These are phyloP conservation scores for Monosporascus sp. DNA, from an alignment of 2,329 filamentous ascomycete species.

Conservation along the genomic window DNA sequence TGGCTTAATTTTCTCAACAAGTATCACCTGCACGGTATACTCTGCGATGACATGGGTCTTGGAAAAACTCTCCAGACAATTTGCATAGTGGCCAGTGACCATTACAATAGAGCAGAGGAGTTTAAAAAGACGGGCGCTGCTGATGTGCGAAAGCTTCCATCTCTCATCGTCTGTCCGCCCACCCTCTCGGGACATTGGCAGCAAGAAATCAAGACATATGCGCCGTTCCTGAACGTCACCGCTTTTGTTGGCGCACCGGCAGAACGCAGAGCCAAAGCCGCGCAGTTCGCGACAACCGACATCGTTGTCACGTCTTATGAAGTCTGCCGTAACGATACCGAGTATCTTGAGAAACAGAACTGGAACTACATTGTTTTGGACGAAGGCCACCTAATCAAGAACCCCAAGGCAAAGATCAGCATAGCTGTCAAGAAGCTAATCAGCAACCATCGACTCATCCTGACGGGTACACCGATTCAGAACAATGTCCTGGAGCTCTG, in stretches of 20 bases:
- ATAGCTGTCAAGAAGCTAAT: constrained; percentile 82
- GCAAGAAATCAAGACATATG: constrained; percentile 93
- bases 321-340: constrained; percentile 93
- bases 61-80: constrained; percentile 96
- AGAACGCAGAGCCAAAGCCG: constrained; percentile 68
- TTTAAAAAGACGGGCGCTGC: constrained; percentile 74
- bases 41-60: constrained; percentile 98
- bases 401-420: constrained; percentile 93
- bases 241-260: constrained; percentile 86
- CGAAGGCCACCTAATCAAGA: constrained; percentile 98
- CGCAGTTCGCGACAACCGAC: constrained; percentile 70
- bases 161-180: constrained; percentile 91
- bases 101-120: constrained; percentile 87
- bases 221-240: constrained; percentile 83
- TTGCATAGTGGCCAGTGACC: constrained; percentile 96
- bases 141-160: constrained; percentile 76
- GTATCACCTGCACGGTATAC: constrained; percentile 94
- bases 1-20: constrained; percentile 98
- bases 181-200: constrained; percentile 98
- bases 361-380: constrained; percentile 99
- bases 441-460: constrained; percentile 91
- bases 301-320: constrained; percentile 98
- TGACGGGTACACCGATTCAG: constrained; percentile 95
- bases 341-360: constrained; percentile 71
- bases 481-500: constrained; percentile 96